Evolutionary conservation across 176 grass and related monocot genomes (phyloP).

Genomic region (Thalia dealbata): DNA sequence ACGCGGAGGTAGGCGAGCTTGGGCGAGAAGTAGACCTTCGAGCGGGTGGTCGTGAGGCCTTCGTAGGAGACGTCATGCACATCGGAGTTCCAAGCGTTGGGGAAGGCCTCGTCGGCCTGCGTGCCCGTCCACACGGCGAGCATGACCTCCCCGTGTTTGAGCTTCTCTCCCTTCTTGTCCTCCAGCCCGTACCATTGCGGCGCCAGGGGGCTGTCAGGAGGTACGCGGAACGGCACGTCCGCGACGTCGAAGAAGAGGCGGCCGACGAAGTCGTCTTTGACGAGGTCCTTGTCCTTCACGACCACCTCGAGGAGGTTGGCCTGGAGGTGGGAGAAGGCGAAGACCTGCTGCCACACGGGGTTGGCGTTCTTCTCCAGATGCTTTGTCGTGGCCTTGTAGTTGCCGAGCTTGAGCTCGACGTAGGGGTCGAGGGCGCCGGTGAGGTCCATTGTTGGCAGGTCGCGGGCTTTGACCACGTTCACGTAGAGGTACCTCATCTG

Average conservation of each 20-base stretch:
- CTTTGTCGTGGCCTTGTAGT: constrained; percentile 52
- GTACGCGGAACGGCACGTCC: constrained; percentile 43
- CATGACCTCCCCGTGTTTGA: constrained; percentile 68
- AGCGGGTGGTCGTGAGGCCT: constrained; percentile 29
- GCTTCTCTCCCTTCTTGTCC: constrained; percentile 31
- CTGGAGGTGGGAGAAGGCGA: constrained; percentile 67
- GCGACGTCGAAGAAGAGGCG: constrained; percentile 39
- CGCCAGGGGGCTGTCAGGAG: constrained; percentile 70
- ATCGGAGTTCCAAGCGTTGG: constrained; percentile 76
- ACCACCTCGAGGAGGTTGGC: constrained; percentile 42
- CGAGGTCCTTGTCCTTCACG: constrained; percentile 61
- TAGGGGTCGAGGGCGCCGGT: constrained; percentile 71
- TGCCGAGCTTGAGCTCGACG: constrained; percentile 75
- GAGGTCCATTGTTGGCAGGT: constrained; percentile 55
- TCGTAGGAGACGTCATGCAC: constrained; percentile 32
- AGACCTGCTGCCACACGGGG: constrained; percentile 67
- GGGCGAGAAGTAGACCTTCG: constrained; percentile 73
- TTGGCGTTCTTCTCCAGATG: constrained; percentile 57
- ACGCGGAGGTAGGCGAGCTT: constrained; percentile 57
- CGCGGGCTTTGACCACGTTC: constrained; percentile 60
- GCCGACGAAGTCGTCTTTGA: constrained; percentile 66
- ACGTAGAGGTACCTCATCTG: constrained; percentile 55
- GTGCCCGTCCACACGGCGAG: constrained; percentile 59
- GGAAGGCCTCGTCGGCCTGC: constrained; percentile 76
- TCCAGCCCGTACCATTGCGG: constrained; percentile 70